Percentiles rank a stretch among this genome's conserved stretches.
Evolutionary conservation across 2,329 filamentous ascomycete genomes (phyloP).

Genomic region (Ophidiomyces ophidiicola): DNA sequence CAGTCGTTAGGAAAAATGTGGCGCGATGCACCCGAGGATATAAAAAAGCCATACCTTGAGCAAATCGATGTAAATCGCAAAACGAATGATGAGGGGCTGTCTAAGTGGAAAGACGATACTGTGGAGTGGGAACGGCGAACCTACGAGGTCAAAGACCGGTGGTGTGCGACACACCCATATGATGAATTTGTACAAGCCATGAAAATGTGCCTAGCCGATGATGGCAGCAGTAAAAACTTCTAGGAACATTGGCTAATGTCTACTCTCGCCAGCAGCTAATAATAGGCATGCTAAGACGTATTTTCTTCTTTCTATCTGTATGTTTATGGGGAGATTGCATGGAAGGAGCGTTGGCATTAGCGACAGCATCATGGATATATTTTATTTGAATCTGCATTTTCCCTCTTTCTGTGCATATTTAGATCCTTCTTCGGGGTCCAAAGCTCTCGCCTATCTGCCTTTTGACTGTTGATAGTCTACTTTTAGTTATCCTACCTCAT

Average conservation of each 20-base stretch:
- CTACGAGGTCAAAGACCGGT: slow-evolving; percentile 30
- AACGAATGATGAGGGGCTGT: slow-evolving; percentile 50
- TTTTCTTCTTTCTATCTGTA: slow-evolving; percentile 3
- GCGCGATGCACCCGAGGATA: slow-evolving; percentile 60
- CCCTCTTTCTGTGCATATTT: too few relatives aligned
- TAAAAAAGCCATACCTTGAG: slow-evolving; percentile 66
- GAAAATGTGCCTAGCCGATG: slow-evolving; percentile 4
- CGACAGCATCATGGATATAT: too few relatives aligned
- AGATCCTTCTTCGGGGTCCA: too few relatives aligned
- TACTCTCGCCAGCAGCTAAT: too few relatives aligned
- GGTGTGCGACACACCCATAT: slow-evolving; percentile 29
- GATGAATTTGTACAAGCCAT: slow-evolving; percentile 16
- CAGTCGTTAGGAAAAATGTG: slow-evolving; percentile 81
- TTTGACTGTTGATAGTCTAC: too few relatives aligned
- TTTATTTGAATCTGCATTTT: too few relatives aligned
- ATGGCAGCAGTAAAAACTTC: background rate
- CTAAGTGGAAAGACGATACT: slow-evolving; percentile 61
- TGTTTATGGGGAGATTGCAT: slow-evolving; percentile 1
- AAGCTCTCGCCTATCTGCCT: too few relatives aligned
- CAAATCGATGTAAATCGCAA: slow-evolving; percentile 59
- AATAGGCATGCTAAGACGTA: background rate
- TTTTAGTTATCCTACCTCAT: too few relatives aligned
- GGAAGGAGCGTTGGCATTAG: background rate
- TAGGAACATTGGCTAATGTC: slow-evolving; percentile 9
- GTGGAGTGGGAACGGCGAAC: slow-evolving; percentile 36